These are phyloP conservation scores for Typha latifolia DNA, from an alignment of 176 grass and related monocot genomes.

Conservation along the genomic window DNA sequence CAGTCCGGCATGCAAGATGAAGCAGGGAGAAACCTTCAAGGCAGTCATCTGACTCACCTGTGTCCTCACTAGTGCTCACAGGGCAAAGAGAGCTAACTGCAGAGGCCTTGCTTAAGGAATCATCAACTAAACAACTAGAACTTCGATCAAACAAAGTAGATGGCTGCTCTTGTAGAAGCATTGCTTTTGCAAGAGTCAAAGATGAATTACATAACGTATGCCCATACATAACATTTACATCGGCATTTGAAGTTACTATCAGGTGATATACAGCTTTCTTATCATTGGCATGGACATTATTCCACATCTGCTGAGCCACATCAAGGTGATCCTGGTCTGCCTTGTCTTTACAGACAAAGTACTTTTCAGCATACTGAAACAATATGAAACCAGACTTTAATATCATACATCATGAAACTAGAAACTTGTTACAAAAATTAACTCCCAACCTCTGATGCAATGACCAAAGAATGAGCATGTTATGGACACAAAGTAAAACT, in stretches of 20 bases:
- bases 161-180: conserved; percentile 68
- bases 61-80: conserved; percentile 36
- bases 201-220: conserved; percentile 30
- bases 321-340: conserved; percentile 43
- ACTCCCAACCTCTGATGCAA: not conserved
- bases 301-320: conserved; percentile 66
- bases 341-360: conserved; percentile 45
- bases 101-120: conserved; percentile 27
- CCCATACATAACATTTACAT: conserved; percentile 60
- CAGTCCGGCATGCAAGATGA: conserved; percentile 71
- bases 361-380: conserved; percentile 86
- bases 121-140: conserved; percentile 25
- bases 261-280: conserved; percentile 70
- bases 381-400: conserved; percentile 16
- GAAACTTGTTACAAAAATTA: not conserved
- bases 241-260: conserved; percentile 61
- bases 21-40: conserved; percentile 68
- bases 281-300: conserved; percentile 58
- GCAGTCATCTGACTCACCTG: conserved; percentile 25
- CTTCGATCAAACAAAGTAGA: conserved; percentile 37
- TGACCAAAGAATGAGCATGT: not conserved
- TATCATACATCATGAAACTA: not conserved
- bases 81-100: conserved; percentile 28
- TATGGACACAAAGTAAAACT: too few species aligned
- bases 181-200: conserved; percentile 64